Percentiles rank a stretch among this genome's conserved stretches.
These are phyloP conservation scores for Penicillium flavigenum DNA, from an alignment of 495 filamentous ascomycete genomes.

Conservation along the genomic window DNA sequence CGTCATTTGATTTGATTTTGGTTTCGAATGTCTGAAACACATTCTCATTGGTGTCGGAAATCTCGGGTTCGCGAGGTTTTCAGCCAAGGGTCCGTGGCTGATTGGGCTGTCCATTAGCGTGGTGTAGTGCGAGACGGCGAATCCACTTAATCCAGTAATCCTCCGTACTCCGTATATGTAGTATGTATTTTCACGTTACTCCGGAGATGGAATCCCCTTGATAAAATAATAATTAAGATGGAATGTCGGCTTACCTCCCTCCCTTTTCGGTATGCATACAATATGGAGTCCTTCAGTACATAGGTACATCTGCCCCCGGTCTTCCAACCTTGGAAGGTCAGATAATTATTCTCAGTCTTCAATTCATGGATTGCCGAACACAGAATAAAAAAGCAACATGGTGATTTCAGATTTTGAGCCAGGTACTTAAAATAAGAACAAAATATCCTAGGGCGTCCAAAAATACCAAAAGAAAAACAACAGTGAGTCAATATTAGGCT, in stretches of 20 bases:
- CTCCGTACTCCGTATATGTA: no score
- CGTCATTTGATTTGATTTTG: background rate
- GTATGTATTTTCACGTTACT: no score
- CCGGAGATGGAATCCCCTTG: no score
- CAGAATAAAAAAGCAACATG: background rate
- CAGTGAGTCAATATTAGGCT: background rate
- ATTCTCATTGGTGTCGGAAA: background rate
- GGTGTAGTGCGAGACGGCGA: background rate
- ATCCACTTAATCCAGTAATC: constrained; percentile 1
- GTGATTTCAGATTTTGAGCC: background rate
- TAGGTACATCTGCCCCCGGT: no score
- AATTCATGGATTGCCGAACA: no score
- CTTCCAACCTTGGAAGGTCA: no score
- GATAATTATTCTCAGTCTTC: no score
- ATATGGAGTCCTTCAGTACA: no score
- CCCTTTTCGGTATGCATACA: no score
- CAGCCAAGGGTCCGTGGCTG: constrained; percentile 8
- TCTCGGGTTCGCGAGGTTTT: background rate
- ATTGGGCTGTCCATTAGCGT: constrained; percentile 6
- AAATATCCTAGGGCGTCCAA: background rate
- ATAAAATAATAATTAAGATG: no score
- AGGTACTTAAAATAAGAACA: background rate
- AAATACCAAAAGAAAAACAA: background rate
- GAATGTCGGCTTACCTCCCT: no score
- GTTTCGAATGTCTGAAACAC: constrained; percentile 2